Percentiles rank a stretch among this genome's conserved stretches.
phyloP scores from a whole-genome alignment of 768 basidiomycete genomes.

The Cystoderma amianthinum region DNA sequence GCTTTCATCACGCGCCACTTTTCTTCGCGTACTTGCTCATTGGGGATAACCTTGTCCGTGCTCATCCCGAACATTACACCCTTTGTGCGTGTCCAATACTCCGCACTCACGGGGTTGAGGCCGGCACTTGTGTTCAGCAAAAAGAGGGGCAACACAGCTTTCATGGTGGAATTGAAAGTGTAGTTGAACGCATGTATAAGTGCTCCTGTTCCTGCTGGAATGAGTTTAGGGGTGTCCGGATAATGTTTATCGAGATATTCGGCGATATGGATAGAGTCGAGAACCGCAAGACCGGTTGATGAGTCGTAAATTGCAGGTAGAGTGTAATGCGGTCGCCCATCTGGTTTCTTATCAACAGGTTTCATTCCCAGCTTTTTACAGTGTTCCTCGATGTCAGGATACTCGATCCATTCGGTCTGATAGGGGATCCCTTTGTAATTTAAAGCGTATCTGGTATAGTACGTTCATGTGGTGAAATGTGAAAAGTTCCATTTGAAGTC shows the following conservation, averaged over 20 bases:
- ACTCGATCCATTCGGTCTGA: constrained; percentile 39
- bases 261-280: constrained; percentile 31
- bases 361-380: constrained; percentile 21
- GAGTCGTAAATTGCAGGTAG: constrained; percentile 39
- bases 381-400: constrained; percentile 29
- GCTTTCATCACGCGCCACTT: constrained; percentile 6
- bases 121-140: constrained; percentile 2
- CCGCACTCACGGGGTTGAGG: constrained; percentile 6
- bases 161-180: background rate
- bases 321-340: constrained; percentile 23
- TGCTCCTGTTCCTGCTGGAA: constrained; percentile 14
- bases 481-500: background rate
- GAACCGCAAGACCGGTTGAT: constrained; percentile 20
- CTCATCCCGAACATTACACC: constrained; percentile 4
- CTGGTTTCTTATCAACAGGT: constrained; percentile 15
- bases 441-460: constrained; percentile 15
- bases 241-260: constrained; percentile 36
- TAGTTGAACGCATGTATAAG: background rate
- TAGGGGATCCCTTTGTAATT: constrained; percentile 20
- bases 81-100: constrained; percentile 7
- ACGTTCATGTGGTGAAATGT: too few relatives aligned
- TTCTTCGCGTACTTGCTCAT: background rate
- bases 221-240: constrained; percentile 23
- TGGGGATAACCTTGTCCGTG: constrained; percentile 2
- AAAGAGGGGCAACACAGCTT: constrained; percentile 3